Evolutionary conservation across 2,329 filamentous ascomycete species (phyloP), one percentile per base, ranked within the genome.

Genomic region (Beauveria medogensis): DNA sequence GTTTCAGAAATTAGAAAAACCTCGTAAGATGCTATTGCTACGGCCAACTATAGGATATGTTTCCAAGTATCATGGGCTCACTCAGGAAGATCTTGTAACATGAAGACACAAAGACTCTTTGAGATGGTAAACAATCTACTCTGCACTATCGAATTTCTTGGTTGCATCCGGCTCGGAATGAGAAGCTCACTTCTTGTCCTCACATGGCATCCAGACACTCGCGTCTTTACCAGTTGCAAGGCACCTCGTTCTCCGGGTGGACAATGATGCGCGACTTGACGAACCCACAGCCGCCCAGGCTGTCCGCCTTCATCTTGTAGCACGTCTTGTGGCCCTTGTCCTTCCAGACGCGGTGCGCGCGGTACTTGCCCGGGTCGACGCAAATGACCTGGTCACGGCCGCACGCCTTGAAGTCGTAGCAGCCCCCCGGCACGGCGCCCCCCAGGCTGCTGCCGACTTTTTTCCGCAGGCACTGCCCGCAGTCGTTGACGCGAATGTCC

Each of bases 261-360:
- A 44, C n/a, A 20, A 62, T 41, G 43, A 59, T 47, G 43, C 51
- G 44, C 8, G 34, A 30, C 55, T 59, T 46, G 46, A 61, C 48
- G n/a, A 48, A 37, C 12, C 62, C 62, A 44, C 62, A 63, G 14
- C 26, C 40, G 18, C 62, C 62, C 2, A 63, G 44, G 7, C 1
- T n/a, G 22, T 47, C 51, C 3, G 3, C 46, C 40, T 24, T 43
- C 53, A 63, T 62, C 5, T 43, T 41, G 56, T 64, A 64, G 52
- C 62, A 64, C 22, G 43, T 64, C 51, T 64, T 64, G 47, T 47
- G 30, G 24, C 47, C 47, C 3, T 54, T 59, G 52, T 62, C 62
- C 60, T 60, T 62, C 60, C 60, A 64, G 30, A 64, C 52, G 51
- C 60, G 62, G 30, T 64, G 62, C 30, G 62, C 62, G 8, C 62